Conservation (phyloP, 176 grass and related monocot species). For the Musa beccarii region DNA sequence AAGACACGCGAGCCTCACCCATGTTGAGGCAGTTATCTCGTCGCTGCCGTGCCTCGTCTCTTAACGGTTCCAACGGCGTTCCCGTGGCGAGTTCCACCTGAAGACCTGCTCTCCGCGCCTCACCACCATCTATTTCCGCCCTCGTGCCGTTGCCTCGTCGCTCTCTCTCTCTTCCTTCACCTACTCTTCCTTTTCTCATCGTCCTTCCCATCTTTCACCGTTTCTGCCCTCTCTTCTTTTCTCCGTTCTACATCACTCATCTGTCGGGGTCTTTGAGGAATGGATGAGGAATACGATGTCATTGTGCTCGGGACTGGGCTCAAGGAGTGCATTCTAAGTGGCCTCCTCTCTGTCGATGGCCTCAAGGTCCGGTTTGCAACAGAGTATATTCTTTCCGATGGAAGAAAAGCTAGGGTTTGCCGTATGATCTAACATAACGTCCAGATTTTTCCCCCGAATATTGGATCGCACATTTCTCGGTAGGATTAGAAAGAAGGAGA, state of each 20-base stretch:
- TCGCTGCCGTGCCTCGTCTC: neutral
- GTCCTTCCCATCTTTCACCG: neutral
- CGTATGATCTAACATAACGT: no score
- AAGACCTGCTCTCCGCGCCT: neutral
- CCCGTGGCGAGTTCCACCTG: neutral
- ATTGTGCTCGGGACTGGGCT: slow-evolving; percentile 32
- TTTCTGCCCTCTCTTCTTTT: neutral
- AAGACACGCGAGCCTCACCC: no score
- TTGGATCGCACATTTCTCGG: no score
- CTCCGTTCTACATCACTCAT: neutral
- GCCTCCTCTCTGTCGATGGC: slow-evolving; percentile 37
- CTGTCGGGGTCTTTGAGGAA: neutral
- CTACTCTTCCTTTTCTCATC: neutral
- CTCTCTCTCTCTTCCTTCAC: neutral
- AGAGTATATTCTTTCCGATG: neutral
- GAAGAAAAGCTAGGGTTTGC: no score
- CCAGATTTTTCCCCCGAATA: no score
- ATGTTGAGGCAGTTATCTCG: no score
- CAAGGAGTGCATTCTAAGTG: slow-evolving; percentile 34
- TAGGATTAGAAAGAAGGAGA: no score
- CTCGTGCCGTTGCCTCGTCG: neutral
- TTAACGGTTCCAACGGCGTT: neutral
- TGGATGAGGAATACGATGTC: slow-evolving; percentile 35
- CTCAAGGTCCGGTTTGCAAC: slow-evolving; percentile 21
- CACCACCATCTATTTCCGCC: neutral